These are phyloP conservation scores for Boletus sp. DNA, from an alignment of 768 basidiomycete genomes.

Conservation along the genomic window DNA sequence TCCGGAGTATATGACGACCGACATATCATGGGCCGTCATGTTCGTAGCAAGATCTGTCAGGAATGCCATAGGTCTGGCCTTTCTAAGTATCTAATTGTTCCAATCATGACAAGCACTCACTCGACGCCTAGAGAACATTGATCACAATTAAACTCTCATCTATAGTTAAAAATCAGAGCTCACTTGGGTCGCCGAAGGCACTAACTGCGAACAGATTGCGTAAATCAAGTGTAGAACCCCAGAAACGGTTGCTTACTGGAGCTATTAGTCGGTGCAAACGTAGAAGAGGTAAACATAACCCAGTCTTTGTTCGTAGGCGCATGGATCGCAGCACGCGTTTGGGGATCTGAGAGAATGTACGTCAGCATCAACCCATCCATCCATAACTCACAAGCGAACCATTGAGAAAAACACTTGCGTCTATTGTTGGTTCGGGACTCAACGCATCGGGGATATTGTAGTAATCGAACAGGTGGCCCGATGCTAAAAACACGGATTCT, in stretches of 20 bases:
- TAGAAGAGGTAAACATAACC: constrained; percentile 23
- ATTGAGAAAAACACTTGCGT: too few species aligned
- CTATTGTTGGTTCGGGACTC: constrained; percentile 33
- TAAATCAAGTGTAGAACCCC: not conserved
- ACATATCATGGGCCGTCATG: constrained; percentile 44
- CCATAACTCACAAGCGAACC: constrained; percentile 1
- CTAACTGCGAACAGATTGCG: constrained; percentile 5
- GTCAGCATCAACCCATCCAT: not conserved
- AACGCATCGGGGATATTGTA: constrained; percentile 46
- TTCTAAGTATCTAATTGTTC: not conserved
- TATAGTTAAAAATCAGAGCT: constrained; percentile 3
- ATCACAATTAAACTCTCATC: not conserved
- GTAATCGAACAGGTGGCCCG: constrained; percentile 35
- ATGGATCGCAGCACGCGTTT: not conserved
- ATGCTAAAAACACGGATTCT: not conserved
- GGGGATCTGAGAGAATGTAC: not conserved
- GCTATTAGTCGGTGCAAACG: constrained; percentile 15
- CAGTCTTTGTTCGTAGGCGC: constrained; percentile 35
- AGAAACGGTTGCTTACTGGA: constrained; percentile 11
- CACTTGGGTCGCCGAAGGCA: constrained; percentile 29
- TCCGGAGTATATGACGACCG: constrained; percentile 60
- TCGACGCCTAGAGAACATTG: constrained; percentile 26
- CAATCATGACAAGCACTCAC: constrained; percentile 20
- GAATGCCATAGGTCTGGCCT: constrained; percentile 55
- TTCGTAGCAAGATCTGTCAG: constrained; percentile 47